Evolutionary conservation across 2,329 filamentous ascomycete species (phyloP).

Genomic region (Colletotrichum sp.): DNA sequence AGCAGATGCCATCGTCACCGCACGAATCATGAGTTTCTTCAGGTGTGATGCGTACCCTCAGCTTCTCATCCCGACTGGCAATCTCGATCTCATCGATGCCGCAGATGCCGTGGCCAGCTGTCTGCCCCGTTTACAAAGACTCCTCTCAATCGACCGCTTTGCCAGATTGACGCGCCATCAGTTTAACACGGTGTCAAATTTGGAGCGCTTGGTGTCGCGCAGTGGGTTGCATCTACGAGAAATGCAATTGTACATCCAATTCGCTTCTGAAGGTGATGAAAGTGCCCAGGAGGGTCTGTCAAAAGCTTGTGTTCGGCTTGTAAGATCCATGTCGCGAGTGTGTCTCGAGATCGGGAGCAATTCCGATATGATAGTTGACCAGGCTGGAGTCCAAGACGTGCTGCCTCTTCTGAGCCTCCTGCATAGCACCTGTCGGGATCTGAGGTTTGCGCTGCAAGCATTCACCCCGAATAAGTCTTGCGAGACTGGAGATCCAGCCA

Average conservation of each 20-base stretch:
- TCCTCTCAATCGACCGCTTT: not conserved
- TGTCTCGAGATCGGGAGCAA: not conserved
- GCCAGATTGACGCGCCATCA: not conserved
- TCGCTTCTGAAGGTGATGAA: not conserved
- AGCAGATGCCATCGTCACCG: not conserved
- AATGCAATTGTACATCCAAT: not conserved
- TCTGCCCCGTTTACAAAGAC: not conserved
- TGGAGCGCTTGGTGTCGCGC: not conserved
- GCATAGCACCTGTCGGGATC: not conserved
- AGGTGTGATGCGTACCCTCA: not conserved
- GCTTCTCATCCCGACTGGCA: not conserved
- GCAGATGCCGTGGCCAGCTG: not conserved
- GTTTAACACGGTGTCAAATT: not conserved
- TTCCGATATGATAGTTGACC: not conserved
- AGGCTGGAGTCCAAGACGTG: not conserved
- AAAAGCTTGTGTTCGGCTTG: not conserved
- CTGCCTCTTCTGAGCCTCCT: not conserved
- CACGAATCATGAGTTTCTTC: not conserved
- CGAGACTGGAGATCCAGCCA: not conserved
- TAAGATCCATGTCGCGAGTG: not conserved
- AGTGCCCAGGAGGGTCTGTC: not conserved
- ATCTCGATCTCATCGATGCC: not conserved
- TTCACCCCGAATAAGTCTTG: not conserved
- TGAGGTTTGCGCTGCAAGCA: not conserved
- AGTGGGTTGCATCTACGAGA: not conserved